Evolutionary conservation across 176 grass and related monocot genomes (phyloP), one percentile per base, ranked within the genome.

Genomic region (Alopecurus myosuroides): DNA sequence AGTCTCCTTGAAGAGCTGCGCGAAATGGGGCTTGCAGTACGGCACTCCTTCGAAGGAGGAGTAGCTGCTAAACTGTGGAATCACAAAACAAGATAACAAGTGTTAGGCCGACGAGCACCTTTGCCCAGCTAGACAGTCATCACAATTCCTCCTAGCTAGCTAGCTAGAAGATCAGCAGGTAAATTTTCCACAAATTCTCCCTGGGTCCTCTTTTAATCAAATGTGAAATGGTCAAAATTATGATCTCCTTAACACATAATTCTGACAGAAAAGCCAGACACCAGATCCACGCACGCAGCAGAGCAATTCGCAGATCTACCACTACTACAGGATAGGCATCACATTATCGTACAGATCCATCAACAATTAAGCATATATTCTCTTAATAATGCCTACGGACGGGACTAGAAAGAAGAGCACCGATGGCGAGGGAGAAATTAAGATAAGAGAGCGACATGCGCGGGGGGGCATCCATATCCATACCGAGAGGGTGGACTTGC

Each of bases 1-100:
- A 3, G 91, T 86, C 88, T 95, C 93, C 60, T 96, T 96, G 88
- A 92, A 96, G 30, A 96, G 91, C 70, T 96, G 93, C 76, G 94
- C 89, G 84, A 92, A 99, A 89, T 99, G 97, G 78, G 97, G 71
- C 81, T 96, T 99, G 87, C 97, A 99, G 84, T 99, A 99, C 5
- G 92, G 90, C 30, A 90, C 91, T 12, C 97, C 93, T 72, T 96
- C 93, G 13, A 96, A 77, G 17, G 97, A 99, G 78, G 91, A 99
- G 82, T 90, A 96, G 78, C 88, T 99, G 85, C 89, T 90, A 45
- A 89, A 76, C 93, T 99, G 77, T 45, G 31, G 52, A 48, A 84
- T 33, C 48, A 22, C 41, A 50, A 84, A 87, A 80, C 62, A 42
- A 68, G 22, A 80, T 11, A 28, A 13, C 48, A 10, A 82, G 1